Base-by-base conservation (phyloP, 2,329 filamentous ascomycete species). In the Colletotrichum sp. region DNA sequence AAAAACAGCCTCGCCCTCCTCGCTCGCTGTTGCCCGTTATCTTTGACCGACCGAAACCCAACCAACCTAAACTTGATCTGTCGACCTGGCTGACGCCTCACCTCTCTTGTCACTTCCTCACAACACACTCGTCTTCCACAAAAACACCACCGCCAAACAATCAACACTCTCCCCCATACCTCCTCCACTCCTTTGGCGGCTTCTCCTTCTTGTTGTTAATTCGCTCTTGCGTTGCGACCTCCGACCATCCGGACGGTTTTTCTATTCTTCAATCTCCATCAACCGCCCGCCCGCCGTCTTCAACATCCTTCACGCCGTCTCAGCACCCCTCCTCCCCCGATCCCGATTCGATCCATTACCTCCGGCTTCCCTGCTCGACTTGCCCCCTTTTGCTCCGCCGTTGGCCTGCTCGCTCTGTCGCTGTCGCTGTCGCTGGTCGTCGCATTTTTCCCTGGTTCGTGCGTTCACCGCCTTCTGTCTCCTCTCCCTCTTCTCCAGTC, bases 381-480 rank as follows among this genome's bases (percentile, higher is more conserved):
- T 65, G 65, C 63, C 57, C 59, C 71, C 71, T 67, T 73, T 68
- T 67, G 43, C 63, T 73, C 70, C 73, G 69, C 73, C 61, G 60
- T 67, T 71, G 67, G 67, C 65, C 43, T 67, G 48, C 34, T 57
- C 65, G 24, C 67, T 26, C 48, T 32, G 59, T 30, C 68, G n/a
- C 48, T 26, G 57, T 73, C 43, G 63, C 64, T 73, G 73, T 73
- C 73, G 73, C 73, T 75, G 73, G 73, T 72, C 73, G 57, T 73
- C 43, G 73, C 73, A 43, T 48, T 75, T 68, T 73, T n/a, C 73
- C 72, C 69, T 75, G 73, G 73, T 75, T 67, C 64, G 73, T 75
- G 73, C 73, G 63, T 68, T 75, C 73, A 75, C 73, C 73, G 73
- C 73, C 73, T 75, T 75, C 70, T 72, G 64, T 73, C 59, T 66